Conservation (phyloP, 73 alveolate species). For the Breviolum minutum region DNA sequence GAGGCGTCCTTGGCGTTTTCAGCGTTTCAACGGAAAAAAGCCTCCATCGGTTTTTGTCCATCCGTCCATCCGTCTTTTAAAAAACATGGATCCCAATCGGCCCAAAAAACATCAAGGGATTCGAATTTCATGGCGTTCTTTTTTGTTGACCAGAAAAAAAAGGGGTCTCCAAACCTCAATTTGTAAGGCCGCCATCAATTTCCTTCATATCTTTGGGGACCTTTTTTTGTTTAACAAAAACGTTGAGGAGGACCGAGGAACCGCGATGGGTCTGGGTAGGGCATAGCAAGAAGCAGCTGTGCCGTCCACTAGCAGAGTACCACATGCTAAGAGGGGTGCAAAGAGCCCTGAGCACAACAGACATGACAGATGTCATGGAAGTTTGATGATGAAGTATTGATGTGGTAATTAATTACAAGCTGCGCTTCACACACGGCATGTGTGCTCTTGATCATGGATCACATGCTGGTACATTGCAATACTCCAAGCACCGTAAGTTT, state of each 20-base stretch:
- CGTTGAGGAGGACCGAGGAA: background rate
- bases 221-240: background rate
- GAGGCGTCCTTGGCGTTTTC: constrained; percentile 13
- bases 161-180: background rate
- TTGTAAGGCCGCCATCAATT: background rate
- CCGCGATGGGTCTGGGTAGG: constrained; percentile 74
- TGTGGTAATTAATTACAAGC: background rate
- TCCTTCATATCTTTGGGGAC: background rate
- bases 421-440: background rate
- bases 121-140: too few species aligned
- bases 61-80: too few species aligned
- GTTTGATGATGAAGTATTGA: too few species aligned
- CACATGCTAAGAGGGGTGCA: constrained; percentile 74
- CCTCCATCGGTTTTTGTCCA: background rate
- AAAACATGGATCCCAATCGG: too few species aligned
- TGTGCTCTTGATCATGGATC: too few species aligned
- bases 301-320: constrained; percentile 83
- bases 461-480: too few species aligned
- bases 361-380: background rate
- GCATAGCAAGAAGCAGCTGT: constrained; percentile 90
- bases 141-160: background rate
- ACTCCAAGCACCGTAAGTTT: too few species aligned
- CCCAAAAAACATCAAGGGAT: background rate
- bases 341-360: constrained; percentile 41
- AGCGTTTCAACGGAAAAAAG: background rate